Evolutionary conservation across 2,329 filamentous ascomycete species (phyloP).

Genomic region (Pyrenochaeta sp.): DNA sequence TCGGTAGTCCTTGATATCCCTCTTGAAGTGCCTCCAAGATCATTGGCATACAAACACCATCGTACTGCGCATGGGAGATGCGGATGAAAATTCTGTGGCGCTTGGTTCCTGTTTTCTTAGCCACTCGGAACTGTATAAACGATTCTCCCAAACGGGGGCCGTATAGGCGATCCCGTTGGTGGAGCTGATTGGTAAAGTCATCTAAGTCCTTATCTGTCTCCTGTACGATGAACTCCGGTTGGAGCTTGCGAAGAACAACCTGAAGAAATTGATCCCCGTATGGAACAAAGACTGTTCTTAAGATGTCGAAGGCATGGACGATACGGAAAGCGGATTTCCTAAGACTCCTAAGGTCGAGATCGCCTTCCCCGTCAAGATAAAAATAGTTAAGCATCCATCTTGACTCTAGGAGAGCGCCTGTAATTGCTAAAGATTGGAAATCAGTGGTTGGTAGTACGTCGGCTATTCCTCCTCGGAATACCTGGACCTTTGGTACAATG

Average conservation of each 20-base stretch:
- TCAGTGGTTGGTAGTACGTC: slow-evolving; percentile 36
- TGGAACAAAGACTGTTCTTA: slow-evolving; percentile 37
- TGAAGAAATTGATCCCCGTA: slow-evolving; percentile 35
- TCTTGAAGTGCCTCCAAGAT: slow-evolving; percentile 12
- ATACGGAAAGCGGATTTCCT: slow-evolving; percentile 30
- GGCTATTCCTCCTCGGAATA: slow-evolving; percentile 35
- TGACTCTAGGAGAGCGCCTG: slow-evolving; percentile 31
- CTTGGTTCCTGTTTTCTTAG: slow-evolving; percentile 19
- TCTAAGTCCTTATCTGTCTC: slow-evolving; percentile 31
- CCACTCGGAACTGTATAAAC: slow-evolving; percentile 32
- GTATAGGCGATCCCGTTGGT: slow-evolving; percentile 6
- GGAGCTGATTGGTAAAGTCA: slow-evolving; percentile 11
- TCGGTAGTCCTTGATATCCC: slow-evolving; percentile 1
- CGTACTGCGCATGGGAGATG: slow-evolving; percentile 23
- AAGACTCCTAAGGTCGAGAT: slow-evolving; percentile 30
- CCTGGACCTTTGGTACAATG: slow-evolving; percentile 35
- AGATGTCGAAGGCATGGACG: slow-evolving; percentile 35
- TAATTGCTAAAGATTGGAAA: slow-evolving; percentile 35
- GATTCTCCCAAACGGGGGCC: slow-evolving; percentile 29
- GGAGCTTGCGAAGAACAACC: slow-evolving; percentile 30
- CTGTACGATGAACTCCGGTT: slow-evolving; percentile 31
- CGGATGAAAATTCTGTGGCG: slow-evolving; percentile 8
- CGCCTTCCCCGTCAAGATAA: slow-evolving; percentile 28
- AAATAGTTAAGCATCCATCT: slow-evolving; percentile 39
- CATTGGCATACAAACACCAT: slow-evolving; percentile 13